phyloP scores from a whole-genome alignment of 1,284 basidiomycete species.

The Cutaneotrichosporon cavernicola region DNA sequence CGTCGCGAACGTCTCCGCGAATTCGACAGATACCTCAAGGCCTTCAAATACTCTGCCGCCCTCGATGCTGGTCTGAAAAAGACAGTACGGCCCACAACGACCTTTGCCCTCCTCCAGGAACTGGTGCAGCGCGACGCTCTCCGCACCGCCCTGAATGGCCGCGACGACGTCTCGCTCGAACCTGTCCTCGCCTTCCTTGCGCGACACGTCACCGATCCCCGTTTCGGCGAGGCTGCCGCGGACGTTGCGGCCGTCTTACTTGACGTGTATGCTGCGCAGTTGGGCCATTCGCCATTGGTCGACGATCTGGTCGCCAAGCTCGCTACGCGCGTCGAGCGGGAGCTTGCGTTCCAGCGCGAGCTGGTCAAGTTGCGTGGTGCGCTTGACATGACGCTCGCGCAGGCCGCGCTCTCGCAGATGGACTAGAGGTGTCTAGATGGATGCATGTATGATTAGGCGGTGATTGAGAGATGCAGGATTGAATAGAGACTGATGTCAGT shows the following conservation, averaged over 20 bases:
- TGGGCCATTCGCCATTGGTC: slow-evolving; percentile 91
- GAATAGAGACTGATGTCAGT: too few relatives aligned
- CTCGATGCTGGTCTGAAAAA: slow-evolving; percentile 83
- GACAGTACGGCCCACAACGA: slow-evolving; percentile 69
- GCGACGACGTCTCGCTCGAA: slow-evolving; percentile 92
- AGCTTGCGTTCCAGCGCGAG: slow-evolving; percentile 88
- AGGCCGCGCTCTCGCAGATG: slow-evolving; percentile 35
- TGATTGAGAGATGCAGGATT: too few relatives aligned
- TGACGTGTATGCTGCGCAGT: slow-evolving; percentile 85
- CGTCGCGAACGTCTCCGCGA: slow-evolving; percentile 73
- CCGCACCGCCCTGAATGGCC: slow-evolving; percentile 76
- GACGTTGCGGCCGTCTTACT: slow-evolving; percentile 79
- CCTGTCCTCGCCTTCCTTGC: slow-evolving; percentile 82
- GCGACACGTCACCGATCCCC: slow-evolving; percentile 82
- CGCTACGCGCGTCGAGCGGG: slow-evolving; percentile 76
- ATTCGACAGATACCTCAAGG: slow-evolving; percentile 86
- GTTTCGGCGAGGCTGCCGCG: slow-evolving; percentile 84
- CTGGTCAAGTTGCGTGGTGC: slow-evolving; percentile 80
- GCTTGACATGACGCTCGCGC: slow-evolving; percentile 84
- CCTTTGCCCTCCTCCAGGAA: slow-evolving; percentile 91
- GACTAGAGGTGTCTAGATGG: slow-evolving; percentile 5
- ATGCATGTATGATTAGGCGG: neutral
- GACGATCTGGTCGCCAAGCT: slow-evolving; percentile 83
- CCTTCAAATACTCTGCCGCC: slow-evolving; percentile 92
- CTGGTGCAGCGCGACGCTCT: slow-evolving; percentile 90